A percentile compares a stretch with the other conserved stretches of the same genome.
Evolutionary conservation across 2,329 filamentous ascomycete species (phyloP).

Genomic region (Diaporthe batatas): DNA sequence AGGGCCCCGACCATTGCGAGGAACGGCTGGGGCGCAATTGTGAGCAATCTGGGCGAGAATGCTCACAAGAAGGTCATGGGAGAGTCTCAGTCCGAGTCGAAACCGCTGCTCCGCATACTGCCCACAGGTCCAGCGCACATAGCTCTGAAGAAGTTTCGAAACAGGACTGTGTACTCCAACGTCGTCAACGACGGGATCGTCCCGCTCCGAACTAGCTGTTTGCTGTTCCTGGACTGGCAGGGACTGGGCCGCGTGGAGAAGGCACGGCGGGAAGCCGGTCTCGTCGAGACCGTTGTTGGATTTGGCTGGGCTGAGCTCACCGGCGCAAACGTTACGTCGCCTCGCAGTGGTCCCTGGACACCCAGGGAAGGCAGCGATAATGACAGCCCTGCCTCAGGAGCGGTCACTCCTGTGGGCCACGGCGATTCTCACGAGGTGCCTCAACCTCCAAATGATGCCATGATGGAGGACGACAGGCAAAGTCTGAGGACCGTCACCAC

Average conservation of each 20-base stretch:
- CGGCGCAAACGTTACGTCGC: slow-evolving; percentile 69
- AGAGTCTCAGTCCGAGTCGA: slow-evolving; percentile 80
- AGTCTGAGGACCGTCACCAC: slow-evolving; percentile 64
- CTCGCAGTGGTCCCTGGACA: slow-evolving; percentile 61
- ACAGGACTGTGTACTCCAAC: slow-evolving; percentile 94
- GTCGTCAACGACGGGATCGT: slow-evolving; percentile 99
- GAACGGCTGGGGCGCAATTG: slow-evolving; percentile 89
- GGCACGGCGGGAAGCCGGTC: slow-evolving; percentile 88
- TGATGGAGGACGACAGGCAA: slow-evolving; percentile 74
- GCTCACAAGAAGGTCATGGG: slow-evolving; percentile 71
- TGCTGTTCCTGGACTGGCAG: slow-evolving; percentile 98
- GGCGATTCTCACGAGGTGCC: slow-evolving; percentile 72
- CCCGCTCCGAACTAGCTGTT: slow-evolving; percentile 90
- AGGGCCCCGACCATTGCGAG: slow-evolving; percentile 86
- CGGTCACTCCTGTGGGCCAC: slow-evolving; percentile 52
- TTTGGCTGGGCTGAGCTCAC: slow-evolving; percentile 97
- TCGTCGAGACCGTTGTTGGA: slow-evolving; percentile 92
- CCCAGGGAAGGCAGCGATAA: slow-evolving; percentile 50
- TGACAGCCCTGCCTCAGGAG: slow-evolving; percentile 44
- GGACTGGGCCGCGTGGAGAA: slow-evolving; percentile 95
- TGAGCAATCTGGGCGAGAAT: slow-evolving; percentile 82
- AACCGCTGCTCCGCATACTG: slow-evolving; percentile 88
- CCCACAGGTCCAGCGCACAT: slow-evolving; percentile 92
- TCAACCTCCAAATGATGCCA: slow-evolving; percentile 75
- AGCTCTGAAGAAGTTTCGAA: slow-evolving; percentile 88